Percentiles rank a stretch among this genome's conserved stretches.
phyloP scores from a whole-genome alignment of 805 yeast genomes.

The Blastobotrys terrestris region DNA sequence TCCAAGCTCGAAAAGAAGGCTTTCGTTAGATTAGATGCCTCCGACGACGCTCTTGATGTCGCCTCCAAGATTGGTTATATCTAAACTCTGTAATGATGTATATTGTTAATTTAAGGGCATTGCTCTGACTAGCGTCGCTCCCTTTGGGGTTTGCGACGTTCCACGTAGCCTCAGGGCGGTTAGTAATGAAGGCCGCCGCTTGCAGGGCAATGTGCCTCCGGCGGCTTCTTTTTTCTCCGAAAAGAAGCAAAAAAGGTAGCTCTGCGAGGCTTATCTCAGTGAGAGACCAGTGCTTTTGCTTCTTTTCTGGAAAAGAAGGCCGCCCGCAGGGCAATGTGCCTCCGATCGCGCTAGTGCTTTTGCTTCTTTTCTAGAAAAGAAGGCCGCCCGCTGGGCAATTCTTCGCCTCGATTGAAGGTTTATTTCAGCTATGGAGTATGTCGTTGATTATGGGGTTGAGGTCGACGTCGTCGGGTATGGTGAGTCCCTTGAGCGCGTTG shows the following conservation, averaged over 20 bases:
- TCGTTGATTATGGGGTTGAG: constrained; percentile 14
- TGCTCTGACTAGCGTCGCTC: not conserved
- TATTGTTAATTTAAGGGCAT: not conserved
- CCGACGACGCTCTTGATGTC: constrained; percentile 98
- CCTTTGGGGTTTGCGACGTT: not conserved
- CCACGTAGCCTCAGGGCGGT: not conserved
- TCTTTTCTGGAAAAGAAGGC: no score
- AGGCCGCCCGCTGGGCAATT: not conserved
- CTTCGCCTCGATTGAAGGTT: not conserved
- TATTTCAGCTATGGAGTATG: not conserved
- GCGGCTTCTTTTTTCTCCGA: no score
- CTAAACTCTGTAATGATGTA: constrained; percentile 37
- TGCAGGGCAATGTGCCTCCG: no score
- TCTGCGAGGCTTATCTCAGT: no score
- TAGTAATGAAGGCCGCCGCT: no score
- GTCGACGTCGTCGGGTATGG: constrained; percentile 21
- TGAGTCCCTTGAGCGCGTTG: constrained; percentile 21
- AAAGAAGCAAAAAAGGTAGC: no score
- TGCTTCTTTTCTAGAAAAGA: no score
- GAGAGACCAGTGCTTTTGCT: no score
- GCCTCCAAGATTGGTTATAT: constrained; percentile 99
- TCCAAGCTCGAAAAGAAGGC: constrained; percentile 99
- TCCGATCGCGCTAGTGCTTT: no score
- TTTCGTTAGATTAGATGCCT: constrained; percentile 97
- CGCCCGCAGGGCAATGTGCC: not conserved